Evolutionary conservation across 129 eudicot species (phyloP), one percentile per base, ranked within the genome.

Genomic region (Mikania micrantha): DNA sequence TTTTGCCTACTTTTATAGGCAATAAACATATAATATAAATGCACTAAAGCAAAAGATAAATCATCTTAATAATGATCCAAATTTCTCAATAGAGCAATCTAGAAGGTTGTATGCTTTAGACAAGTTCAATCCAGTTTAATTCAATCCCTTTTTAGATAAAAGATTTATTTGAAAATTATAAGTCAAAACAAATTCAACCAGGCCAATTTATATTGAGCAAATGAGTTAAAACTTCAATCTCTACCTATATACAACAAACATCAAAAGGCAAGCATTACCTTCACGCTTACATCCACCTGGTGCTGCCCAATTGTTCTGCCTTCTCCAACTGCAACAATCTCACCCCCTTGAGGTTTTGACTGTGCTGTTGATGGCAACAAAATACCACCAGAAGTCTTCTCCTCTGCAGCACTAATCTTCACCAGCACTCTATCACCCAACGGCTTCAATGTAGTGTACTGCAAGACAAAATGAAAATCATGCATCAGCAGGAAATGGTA

Each of bases 281-380:
- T 73, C 39, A 89, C 75, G 27, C 71, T 40, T 21, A 86, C 60
- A 3, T 75, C 88, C 57, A 89, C 85, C 76, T 84, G 74, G 28
- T 56, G 82, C 53, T 82, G 79, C 16, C 96, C 96, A 64, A 89
- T 38, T 27, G 81, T 77, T 67, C 84, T 80, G 39, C 96, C 96
- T 66, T 89, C 96, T 64, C 96, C 96, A 25, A 83, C 83, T 31
- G 96, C 96, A 71, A 86, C 94, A n/a, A 89, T 81, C 56, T 89
- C 85, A 40, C 96, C 96, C 47, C 88, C 87, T 76, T 89, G 94
- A 52, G 96, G 88, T 31, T 85, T 89, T 21, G 86, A 25, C 60
- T 83, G 88, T 11, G 94, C 88, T 16, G 90, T 44, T 65, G 94
- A 24, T 15, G 96, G 96, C 25, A 89, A 73, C 66, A 89, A 48